A percentile compares a stretch with the other conserved stretches of the same genome.
phyloP scores from a whole-genome alignment of 176 grass and related monocot species.

The Cenchrus fungigraminus region DNA sequence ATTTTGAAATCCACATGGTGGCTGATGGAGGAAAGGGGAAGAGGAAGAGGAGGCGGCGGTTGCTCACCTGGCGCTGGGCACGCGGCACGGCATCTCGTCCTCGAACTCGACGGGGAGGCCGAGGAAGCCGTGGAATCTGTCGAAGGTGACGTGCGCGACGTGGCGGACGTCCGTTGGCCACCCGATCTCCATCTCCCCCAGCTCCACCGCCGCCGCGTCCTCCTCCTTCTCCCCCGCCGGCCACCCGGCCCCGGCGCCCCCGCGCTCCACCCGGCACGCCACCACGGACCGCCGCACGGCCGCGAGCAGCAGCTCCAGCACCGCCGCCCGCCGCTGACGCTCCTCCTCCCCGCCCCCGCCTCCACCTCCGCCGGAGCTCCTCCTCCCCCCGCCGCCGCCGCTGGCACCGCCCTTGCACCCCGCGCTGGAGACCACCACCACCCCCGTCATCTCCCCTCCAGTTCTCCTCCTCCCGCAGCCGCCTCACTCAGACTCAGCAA shows the following conservation, averaged over 20 bases:
- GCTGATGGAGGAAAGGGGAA: not conserved
- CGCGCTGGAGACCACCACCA: slow-evolving; percentile 73
- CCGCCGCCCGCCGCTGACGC: slow-evolving; percentile 56
- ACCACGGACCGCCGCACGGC: slow-evolving; percentile 78
- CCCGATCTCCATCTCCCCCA: slow-evolving; percentile 72
- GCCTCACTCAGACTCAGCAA: no score
- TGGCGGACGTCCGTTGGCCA: slow-evolving; percentile 84
- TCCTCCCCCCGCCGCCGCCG: slow-evolving; percentile 17
- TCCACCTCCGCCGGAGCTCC: not conserved
- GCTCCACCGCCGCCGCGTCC: slow-evolving; percentile 18
- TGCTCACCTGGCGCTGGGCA: slow-evolving; percentile 77
- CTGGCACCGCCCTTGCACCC: slow-evolving; percentile 54
- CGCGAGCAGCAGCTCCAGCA: slow-evolving; percentile 61
- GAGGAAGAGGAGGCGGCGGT: not conserved
- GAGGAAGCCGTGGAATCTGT: slow-evolving; percentile 87
- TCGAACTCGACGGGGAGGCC: slow-evolving; percentile 93
- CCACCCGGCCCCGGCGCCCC: not conserved
- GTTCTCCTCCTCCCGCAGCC: no score
- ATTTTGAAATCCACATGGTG: slow-evolving; percentile 12
- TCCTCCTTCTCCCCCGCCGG: slow-evolving; percentile 1
- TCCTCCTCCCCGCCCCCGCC: slow-evolving; percentile 42
- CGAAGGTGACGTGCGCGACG: slow-evolving; percentile 91
- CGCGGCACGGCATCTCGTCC: slow-evolving; percentile 79
- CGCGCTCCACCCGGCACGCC: slow-evolving; percentile 71
- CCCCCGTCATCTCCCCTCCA: slow-evolving; percentile 50